These are phyloP conservation scores for Salix dunnii DNA, from an alignment of 345 rosid genomes.

Conservation along the genomic window DNA sequence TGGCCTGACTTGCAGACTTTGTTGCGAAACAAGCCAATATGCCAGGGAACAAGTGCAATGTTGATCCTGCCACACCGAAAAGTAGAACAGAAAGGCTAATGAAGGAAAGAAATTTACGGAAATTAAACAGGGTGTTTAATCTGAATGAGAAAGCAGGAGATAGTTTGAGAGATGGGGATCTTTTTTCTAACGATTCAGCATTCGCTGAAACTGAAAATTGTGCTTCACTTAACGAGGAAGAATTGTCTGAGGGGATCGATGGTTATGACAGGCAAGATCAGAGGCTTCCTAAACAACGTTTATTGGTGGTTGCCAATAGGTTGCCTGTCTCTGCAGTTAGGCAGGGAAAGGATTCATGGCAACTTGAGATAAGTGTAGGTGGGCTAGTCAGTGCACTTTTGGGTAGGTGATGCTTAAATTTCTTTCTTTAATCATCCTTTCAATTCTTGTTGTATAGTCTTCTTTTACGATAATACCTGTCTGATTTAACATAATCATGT, in stretches of 20 bases:
- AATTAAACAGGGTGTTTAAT: slow-evolving; percentile 24
- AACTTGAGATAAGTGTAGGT: slow-evolving; percentile 51
- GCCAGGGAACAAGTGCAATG: slow-evolving; percentile 40
- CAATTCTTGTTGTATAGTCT: not conserved
- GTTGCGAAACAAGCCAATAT: slow-evolving; percentile 21
- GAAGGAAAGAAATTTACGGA: slow-evolving; percentile 49
- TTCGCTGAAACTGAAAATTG: slow-evolving; percentile 24
- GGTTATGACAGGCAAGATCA: slow-evolving; percentile 26
- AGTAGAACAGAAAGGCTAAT: slow-evolving; percentile 52
- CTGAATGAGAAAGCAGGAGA: slow-evolving; percentile 25
- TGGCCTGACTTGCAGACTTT: slow-evolving; percentile 26
- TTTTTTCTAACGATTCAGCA: slow-evolving; percentile 17
- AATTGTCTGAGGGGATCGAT: slow-evolving; percentile 18
- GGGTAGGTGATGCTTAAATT: slow-evolving; percentile 27
- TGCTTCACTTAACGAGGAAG: slow-evolving; percentile 28
- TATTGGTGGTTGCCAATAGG: slow-evolving; percentile 59
- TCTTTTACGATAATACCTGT: not conserved
- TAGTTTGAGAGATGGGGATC: slow-evolving; percentile 23
- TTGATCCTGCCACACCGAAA: slow-evolving; percentile 38
- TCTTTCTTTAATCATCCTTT: not conserved
- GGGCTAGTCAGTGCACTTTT: slow-evolving; percentile 58
- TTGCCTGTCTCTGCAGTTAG: slow-evolving; percentile 54
- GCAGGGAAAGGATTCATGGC: slow-evolving; percentile 46
- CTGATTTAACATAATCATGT: not conserved
- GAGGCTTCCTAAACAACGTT: slow-evolving; percentile 42